Evolutionary conservation across 2,329 filamentous ascomycete genomes (phyloP), one percentile per base, ranked within the genome.

Genomic region (Aspergillus clavatus): DNA sequence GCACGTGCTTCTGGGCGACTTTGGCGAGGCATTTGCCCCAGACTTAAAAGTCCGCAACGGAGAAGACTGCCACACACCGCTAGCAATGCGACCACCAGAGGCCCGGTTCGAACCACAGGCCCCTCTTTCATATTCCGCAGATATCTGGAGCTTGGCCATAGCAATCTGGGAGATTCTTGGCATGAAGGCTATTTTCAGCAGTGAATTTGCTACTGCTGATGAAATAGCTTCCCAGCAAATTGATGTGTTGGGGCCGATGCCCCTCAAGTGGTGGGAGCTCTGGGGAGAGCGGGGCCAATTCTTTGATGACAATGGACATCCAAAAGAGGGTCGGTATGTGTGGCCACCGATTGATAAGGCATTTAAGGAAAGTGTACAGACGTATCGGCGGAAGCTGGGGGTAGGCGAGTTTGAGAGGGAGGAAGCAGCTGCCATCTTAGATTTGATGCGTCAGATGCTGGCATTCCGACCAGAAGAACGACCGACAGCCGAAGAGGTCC

Each of bases 361-460:
- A 8, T 60, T 60, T 42, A 51, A 60, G 38, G 29, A 50, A 12
- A 18, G 35, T 5, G 37, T 56, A 7, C 51, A 57, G 41, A 36
- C 36, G 10, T 52, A 40, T 44, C 48, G 54, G 39, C 47, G 45
- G 19, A 48, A 55, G 33, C 18, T 1, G 12, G 21, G n/a, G 7
- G 6, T n/a, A 2, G 45, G 38, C 2, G 50, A 47, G 44, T 54
- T 62, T 46, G 50, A 43, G 1, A 29, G 46, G 24, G 51, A 59
- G 2, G 64, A 59, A 39, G 54, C 31, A 31, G 21, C 11, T n/a
- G 55, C 51, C 1, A 46, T 66, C 27, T 42, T 66, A 2, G 57
- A 60, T n/a, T 42, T 68, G 45, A 61, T 68, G 48, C 55, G 56
- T 2, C 44, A 46, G 6, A 68, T 67, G 62, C 45, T 68, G 16